Conservation (phyloP, 2,329 filamentous ascomycete species). For the Trichoderma asperellum region DNA sequence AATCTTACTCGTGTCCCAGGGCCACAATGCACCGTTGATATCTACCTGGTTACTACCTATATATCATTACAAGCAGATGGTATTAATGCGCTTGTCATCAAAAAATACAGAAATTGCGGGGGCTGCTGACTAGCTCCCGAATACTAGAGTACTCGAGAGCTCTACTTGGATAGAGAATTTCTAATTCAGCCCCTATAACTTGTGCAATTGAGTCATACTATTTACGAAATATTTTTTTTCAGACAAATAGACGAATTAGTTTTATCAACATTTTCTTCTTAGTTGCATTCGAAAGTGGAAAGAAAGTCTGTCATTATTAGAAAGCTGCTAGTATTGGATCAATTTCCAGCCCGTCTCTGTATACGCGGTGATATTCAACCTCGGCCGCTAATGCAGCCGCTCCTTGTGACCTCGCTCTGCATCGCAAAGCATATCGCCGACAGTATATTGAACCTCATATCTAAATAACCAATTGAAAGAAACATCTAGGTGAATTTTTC, state of each 20-base stretch:
- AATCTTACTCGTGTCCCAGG: neutral
- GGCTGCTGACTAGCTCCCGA: neutral
- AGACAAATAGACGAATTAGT: neutral
- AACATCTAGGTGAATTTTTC: neutral
- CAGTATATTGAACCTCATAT: neutral
- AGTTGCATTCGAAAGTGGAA: neutral
- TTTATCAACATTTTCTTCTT: neutral
- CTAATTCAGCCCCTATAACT: neutral
- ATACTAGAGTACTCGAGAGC: neutral
- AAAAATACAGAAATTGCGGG: constrained; percentile 6
- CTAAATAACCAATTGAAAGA: neutral
- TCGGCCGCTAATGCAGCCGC: neutral
- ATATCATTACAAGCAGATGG: neutral
- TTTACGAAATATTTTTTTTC: neutral
- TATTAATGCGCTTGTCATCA: constrained; percentile 9
- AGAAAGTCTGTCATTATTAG: neutral
- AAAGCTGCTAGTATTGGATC: neutral
- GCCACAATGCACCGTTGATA: neutral
- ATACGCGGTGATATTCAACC: neutral
- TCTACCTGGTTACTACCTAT: neutral
- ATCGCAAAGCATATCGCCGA: neutral
- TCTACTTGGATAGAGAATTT: neutral
- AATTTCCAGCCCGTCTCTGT: neutral
- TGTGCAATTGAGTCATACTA: neutral
- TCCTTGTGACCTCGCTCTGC: neutral